A percentile compares a stretch with the other conserved stretches of the same genome.
phyloP scores from a whole-genome alignment of 345 rosid genomes.

The Odontarrhena argentea region DNA sequence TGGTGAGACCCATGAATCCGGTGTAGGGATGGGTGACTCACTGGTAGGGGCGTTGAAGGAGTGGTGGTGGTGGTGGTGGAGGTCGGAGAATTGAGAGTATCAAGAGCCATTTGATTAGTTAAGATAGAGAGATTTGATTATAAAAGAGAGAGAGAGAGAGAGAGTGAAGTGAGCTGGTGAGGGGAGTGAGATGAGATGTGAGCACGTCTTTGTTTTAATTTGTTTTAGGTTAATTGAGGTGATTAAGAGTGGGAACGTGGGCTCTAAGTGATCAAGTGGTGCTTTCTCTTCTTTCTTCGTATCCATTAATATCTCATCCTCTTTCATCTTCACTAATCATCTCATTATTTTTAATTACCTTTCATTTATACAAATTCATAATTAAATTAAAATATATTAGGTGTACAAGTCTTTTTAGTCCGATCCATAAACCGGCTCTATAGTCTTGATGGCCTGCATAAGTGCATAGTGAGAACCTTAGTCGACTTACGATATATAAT shows the following conservation, averaged over 20 bases:
- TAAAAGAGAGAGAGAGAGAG: background rate
- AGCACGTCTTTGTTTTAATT: conserved; percentile 44
- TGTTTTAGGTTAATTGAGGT: background rate
- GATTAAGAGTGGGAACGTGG: conserved; percentile 47
- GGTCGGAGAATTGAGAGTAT: conserved; percentile 53
- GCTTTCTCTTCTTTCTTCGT: conserved; percentile 34
- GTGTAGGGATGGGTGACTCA: too few species aligned
- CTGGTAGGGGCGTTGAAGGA: background rate
- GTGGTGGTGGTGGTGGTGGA: conserved; percentile 42
- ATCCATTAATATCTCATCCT: conserved; percentile 37
- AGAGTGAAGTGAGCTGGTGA: conserved; percentile 49
- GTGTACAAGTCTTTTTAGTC: background rate
- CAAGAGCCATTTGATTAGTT: conserved; percentile 50
- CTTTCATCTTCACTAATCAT: background rate
- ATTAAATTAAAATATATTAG: background rate
- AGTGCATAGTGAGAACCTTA: too few species aligned
- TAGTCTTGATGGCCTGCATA: too few species aligned
- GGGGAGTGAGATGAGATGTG: conserved; percentile 45
- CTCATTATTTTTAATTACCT: background rate
- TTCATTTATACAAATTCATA: background rate
- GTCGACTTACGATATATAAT: too few species aligned
- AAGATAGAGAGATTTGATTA: conserved; percentile 14
- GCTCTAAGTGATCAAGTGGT: conserved; percentile 47
- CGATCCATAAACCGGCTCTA: too few species aligned
- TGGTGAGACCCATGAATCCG: too few species aligned